Conservation (phyloP, 2,329 filamentous ascomycete genomes). For the Huntiella abstrusa region DNA sequence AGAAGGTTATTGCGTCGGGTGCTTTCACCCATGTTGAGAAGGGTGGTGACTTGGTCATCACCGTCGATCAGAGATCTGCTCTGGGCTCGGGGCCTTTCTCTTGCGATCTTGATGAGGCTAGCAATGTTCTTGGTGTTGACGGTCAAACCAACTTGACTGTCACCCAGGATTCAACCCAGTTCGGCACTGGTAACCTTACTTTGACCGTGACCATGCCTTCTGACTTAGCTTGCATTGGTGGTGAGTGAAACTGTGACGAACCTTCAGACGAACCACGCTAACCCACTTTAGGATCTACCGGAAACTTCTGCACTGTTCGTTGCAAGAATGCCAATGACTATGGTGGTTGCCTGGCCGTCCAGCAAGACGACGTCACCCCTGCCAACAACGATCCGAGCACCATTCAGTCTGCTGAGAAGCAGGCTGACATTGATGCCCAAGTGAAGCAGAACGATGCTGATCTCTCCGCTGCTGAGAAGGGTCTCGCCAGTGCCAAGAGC, state of each 20-base stretch:
- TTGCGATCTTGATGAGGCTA: conserved; percentile 32
- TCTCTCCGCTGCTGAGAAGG: conserved; percentile 5
- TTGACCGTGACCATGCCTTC: conserved; percentile 35
- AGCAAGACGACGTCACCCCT: conserved; percentile 23
- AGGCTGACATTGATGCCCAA: conserved; percentile 8
- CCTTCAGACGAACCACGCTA: background rate
- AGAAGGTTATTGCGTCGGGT: conserved; percentile 9
- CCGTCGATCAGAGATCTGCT: conserved; percentile 3
- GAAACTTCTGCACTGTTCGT: conserved; percentile 38
- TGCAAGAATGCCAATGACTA: conserved; percentile 38
- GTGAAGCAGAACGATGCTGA: conserved; percentile 7
- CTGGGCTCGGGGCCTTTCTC: conserved; percentile 34
- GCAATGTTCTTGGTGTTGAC: conserved; percentile 21
- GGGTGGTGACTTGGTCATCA: conserved; percentile 4
- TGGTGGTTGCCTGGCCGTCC: conserved; percentile 38
- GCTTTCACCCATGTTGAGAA: conserved; percentile 8
- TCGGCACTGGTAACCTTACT: conserved; percentile 34
- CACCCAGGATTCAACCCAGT: conserved; percentile 35
- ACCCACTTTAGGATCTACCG: conserved; percentile 25
- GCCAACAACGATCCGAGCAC: conserved; percentile 4
- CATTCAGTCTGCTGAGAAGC: conserved; percentile 5
- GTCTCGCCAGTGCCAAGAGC: conserved; percentile 1
- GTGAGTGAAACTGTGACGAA: conserved; percentile 16
- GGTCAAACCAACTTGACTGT: conserved; percentile 37
- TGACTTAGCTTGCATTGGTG: conserved; percentile 29